A percentile compares a stretch with the other conserved stretches of the same genome.
Conservation (phyloP, 805 yeast species). For the Candida ulmi region DNA sequence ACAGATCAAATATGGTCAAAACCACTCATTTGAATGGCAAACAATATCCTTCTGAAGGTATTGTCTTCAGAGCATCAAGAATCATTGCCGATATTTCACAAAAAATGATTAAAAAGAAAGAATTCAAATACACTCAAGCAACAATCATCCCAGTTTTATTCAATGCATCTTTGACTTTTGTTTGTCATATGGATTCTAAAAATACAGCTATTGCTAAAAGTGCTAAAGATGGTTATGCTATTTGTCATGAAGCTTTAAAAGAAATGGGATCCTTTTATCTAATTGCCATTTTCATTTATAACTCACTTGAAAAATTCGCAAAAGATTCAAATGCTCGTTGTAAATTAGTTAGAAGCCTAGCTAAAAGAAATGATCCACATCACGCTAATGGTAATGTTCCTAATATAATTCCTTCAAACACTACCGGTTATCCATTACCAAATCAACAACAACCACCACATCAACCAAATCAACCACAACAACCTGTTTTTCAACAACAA, state of each 20-base stretch:
- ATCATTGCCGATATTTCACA: constrained; percentile 63
- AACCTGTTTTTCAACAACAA: too few species aligned
- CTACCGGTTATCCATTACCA: neutral
- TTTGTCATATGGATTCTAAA: constrained; percentile 54
- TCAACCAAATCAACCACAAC: constrained; percentile 1
- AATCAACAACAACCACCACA: constrained; percentile 11
- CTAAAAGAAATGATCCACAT: constrained; percentile 10
- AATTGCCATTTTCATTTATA: constrained; percentile 45
- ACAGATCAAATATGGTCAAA: constrained; percentile 58
- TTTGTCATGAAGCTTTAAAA: constrained; percentile 28
- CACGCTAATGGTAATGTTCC: too few species aligned
- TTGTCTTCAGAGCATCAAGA: constrained; percentile 76
- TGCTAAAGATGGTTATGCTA: constrained; percentile 29
- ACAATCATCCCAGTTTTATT: constrained; percentile 52
- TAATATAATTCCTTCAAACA: constrained; percentile 1
- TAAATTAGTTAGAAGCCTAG: constrained; percentile 13
- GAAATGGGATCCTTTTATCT: constrained; percentile 47
- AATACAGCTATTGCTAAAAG: constrained; percentile 29
- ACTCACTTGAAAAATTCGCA: constrained; percentile 38
- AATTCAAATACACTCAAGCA: constrained; percentile 51
- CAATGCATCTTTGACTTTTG: constrained; percentile 62
- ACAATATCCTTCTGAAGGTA: constrained; percentile 39
- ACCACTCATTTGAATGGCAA: constrained; percentile 24
- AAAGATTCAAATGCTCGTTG: constrained; percentile 27
- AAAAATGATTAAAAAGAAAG: constrained; percentile 43